These are phyloP conservation scores for Citropsis articulata DNA, from an alignment of 345 rosid genomes.

Conservation along the genomic window DNA sequence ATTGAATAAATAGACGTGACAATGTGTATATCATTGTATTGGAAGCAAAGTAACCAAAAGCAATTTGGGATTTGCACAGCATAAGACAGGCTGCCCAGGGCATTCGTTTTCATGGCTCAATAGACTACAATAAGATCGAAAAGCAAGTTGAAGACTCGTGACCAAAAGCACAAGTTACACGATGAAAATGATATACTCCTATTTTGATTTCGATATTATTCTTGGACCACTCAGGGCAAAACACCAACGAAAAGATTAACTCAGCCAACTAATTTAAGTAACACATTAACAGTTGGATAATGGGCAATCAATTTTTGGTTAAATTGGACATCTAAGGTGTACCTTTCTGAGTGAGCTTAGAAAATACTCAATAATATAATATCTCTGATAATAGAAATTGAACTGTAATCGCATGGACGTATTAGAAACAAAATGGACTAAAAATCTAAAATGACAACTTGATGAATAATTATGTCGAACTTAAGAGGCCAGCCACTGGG, in stretches of 20 bases:
- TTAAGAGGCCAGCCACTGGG: background rate
- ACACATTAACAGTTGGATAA: background rate
- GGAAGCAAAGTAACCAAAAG: conserved; percentile 42
- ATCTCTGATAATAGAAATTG: background rate
- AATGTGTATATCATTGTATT: conserved; percentile 33
- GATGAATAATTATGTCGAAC: background rate
- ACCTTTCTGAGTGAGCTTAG: background rate
- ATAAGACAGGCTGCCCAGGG: background rate
- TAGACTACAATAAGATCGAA: too few relatives aligned
- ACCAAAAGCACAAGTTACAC: background rate
- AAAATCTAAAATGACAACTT: background rate
- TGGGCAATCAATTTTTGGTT: background rate
- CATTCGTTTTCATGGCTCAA: background rate
- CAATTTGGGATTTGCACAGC: background rate
- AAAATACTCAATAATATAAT: background rate
- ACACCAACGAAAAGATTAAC: background rate
- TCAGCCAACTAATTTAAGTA: background rate
- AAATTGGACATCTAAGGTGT: background rate
- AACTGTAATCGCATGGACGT: background rate
- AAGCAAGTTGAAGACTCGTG: background rate
- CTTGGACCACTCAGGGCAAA: background rate
- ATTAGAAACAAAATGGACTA: background rate
- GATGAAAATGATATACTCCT: background rate
- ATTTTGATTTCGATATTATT: background rate
- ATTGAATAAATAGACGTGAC: conserved; percentile 6